A percentile compares a stretch with the other conserved stretches of the same genome.
These are phyloP conservation scores for Aspergillus sp. DNA, from an alignment of 2,329 filamentous ascomycete species.

Conservation along the genomic window DNA sequence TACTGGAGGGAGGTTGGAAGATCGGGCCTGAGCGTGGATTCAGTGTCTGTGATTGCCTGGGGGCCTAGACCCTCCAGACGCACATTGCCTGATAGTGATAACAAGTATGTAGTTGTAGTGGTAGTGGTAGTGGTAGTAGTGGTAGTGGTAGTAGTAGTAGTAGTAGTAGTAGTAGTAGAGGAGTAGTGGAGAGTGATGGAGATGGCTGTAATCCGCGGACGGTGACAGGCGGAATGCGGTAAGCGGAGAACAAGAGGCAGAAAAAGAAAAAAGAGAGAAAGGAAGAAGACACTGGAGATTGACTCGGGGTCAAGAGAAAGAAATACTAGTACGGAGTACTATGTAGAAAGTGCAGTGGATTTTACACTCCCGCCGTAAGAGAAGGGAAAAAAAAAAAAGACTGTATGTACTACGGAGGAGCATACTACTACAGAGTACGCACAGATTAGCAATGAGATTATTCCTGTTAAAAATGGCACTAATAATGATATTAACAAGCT, in stretches of 20 bases:
- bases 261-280: slow-evolving; percentile 3
- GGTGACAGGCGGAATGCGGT: background rate
- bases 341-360: slow-evolving; percentile 3
- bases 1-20: background rate
- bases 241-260: slow-evolving; percentile 3
- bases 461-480: background rate
- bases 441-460: background rate
- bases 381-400: background rate
- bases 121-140: background rate
- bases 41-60: slow-evolving; percentile 9
- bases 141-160: background rate
- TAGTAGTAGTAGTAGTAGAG: background rate
- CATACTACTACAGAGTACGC: background rate
- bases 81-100: slow-evolving; percentile 19
- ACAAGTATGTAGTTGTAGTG: background rate
- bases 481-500: background rate
- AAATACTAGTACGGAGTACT: slow-evolving; percentile 3
- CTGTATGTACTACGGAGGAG: too few species aligned
- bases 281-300: background rate
- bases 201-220: background rate
- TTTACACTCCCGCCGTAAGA: slow-evolving; percentile 16
- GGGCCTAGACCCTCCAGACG: slow-evolving; percentile 27
- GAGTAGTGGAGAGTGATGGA: background rate
- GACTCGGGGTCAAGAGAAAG: background rate
- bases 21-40: slow-evolving; percentile 1